A percentile compares a stretch with the other conserved stretches of the same genome.
These are phyloP conservation scores for Pholiota conissans DNA, from an alignment of 768 basidiomycete species.

Conservation along the genomic window DNA sequence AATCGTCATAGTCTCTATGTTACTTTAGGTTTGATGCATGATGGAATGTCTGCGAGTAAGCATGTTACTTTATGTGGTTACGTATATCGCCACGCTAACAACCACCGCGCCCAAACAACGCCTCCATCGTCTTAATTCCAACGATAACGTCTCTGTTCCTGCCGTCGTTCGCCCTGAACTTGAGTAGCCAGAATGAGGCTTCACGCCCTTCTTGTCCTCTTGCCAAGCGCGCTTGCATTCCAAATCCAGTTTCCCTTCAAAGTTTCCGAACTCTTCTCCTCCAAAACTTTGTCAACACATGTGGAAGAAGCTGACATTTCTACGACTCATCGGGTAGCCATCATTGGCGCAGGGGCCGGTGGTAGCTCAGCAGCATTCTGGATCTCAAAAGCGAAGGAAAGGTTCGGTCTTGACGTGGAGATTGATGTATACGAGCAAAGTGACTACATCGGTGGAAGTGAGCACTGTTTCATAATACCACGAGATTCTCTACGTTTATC, in stretches of 20 bases:
- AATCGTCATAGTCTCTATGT: not conserved
- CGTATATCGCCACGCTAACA: not conserved
- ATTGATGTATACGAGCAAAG: slow-evolving; percentile 84
- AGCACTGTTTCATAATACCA: slow-evolving; percentile 40
- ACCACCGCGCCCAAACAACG: not conserved
- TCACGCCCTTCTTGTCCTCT: slow-evolving; percentile 27
- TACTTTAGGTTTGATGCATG: not conserved
- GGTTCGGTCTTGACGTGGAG: slow-evolving; percentile 67
- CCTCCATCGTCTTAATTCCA: not conserved
- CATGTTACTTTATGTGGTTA: slow-evolving; percentile 7
- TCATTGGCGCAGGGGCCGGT: slow-evolving; percentile 89
- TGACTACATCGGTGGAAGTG: slow-evolving; percentile 82
- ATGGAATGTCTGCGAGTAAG: not conserved
- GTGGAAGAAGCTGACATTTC: slow-evolving; percentile 16
- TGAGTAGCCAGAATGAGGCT: slow-evolving; percentile 21
- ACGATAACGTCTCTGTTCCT: not conserved
- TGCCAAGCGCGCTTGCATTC: slow-evolving; percentile 36
- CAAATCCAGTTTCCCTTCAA: slow-evolving; percentile 57
- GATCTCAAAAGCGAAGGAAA: slow-evolving; percentile 76
- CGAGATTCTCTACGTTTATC: slow-evolving; percentile 4
- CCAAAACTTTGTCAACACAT: slow-evolving; percentile 21
- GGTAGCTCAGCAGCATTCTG: slow-evolving; percentile 85
- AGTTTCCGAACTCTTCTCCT: slow-evolving; percentile 51
- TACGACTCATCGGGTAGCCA: slow-evolving; percentile 62
- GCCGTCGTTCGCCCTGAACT: not conserved